Conservation (phyloP, 2,329 filamentous ascomycete species). For the Didymella segeticola region DNA sequence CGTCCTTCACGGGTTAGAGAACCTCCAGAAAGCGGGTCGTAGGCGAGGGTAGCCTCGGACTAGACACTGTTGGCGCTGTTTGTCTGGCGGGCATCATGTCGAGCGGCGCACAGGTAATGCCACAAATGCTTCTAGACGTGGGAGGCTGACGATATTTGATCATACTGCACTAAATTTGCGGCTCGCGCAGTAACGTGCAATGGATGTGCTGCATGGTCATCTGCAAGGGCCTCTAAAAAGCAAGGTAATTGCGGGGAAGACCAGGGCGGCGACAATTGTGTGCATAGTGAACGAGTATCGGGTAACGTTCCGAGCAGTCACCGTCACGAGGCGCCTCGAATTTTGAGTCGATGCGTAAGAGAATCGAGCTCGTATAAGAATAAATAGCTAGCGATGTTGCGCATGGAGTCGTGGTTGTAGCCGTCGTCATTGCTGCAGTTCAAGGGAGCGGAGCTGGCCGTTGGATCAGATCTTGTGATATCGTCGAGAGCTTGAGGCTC, state of each 20-base stretch:
- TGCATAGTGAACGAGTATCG: constrained; percentile 32
- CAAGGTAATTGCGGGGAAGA: constrained; percentile 49
- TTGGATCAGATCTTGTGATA: neutral
- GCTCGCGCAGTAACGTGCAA: constrained; percentile 42
- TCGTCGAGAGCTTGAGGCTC: constrained; percentile 30
- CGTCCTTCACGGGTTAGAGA: constrained; percentile 2
- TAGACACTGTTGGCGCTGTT: constrained; percentile 46
- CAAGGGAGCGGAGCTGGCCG: neutral
- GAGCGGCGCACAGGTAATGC: constrained; percentile 43
- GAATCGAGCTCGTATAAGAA: constrained; percentile 23
- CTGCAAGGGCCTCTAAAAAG: constrained; percentile 46
- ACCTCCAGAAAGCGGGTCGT: constrained; percentile 15
- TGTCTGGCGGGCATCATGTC: constrained; percentile 34
- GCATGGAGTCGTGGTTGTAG: neutral
- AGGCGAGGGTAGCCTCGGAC: constrained; percentile 45
- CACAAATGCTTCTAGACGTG: constrained; percentile 30
- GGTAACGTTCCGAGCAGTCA: constrained; percentile 14
- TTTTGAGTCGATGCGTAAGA: constrained; percentile 20
- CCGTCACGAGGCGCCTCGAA: constrained; percentile 24
- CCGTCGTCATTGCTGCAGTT: too few species aligned
- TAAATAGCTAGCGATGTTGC: neutral
- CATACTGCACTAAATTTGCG: constrained; percentile 28
- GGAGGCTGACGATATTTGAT: constrained; percentile 40
- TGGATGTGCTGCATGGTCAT: constrained; percentile 46
- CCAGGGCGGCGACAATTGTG: constrained; percentile 27